phyloP scores from a whole-genome alignment of 805 yeast genomes.

The Cephaloascus albidus region DNA sequence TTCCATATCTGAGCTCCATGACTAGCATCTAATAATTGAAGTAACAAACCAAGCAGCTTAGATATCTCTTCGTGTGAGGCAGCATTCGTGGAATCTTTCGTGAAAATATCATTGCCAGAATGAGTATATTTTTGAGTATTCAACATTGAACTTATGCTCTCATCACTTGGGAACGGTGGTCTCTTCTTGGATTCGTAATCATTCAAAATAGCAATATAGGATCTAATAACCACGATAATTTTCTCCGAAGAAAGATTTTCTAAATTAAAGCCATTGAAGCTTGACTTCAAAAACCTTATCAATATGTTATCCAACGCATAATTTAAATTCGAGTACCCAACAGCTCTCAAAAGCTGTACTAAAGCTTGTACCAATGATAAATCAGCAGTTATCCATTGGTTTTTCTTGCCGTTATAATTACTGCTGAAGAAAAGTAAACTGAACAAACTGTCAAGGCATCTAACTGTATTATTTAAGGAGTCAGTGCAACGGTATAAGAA shows the following conservation, averaged over 20 bases:
- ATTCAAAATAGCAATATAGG: conserved; percentile 63
- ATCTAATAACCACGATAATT: conserved; percentile 54
- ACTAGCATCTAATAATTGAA: conserved; percentile 51
- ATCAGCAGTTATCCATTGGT: conserved; percentile 70
- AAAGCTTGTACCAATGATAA: conserved; percentile 51
- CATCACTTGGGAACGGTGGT: conserved; percentile 70
- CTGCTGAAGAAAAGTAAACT: conserved; percentile 42
- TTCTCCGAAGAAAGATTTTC: conserved; percentile 67
- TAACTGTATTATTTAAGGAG: conserved; percentile 77
- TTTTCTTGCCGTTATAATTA: conserved; percentile 37
- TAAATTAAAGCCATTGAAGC: conserved; percentile 46
- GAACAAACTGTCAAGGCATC: conserved; percentile 61
- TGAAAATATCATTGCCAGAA: conserved; percentile 29
- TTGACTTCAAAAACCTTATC: conserved; percentile 53
- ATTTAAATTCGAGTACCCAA: conserved; percentile 73
- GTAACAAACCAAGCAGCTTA: conserved; percentile 40
- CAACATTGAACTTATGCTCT: conserved; percentile 15
- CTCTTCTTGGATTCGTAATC: conserved; percentile 48
- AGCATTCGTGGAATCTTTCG: conserved; percentile 33
- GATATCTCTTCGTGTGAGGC: conserved; percentile 67
- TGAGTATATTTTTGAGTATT: conserved; percentile 9
- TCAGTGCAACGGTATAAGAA: conserved; percentile 81
- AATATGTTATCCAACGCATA: conserved; percentile 73
- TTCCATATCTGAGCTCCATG: conserved; percentile 37
- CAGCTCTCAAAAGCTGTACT: conserved; percentile 64